Evolutionary conservation across 2,329 filamentous ascomycete genomes (phyloP), one percentile per base, ranked within the genome.

Genomic region (Hypoxylon rubiginosum): DNA sequence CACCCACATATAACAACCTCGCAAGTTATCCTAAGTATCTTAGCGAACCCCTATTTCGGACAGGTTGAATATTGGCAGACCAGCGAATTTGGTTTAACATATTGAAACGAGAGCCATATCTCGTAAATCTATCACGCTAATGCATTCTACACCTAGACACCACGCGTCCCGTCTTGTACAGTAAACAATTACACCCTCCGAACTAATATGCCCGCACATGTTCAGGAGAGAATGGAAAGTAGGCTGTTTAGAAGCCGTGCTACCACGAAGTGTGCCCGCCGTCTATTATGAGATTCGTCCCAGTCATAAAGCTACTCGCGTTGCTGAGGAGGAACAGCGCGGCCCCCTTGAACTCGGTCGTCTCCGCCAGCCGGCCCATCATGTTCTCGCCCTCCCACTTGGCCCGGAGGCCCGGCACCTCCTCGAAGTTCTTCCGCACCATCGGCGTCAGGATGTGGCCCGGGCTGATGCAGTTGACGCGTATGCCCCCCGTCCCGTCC

Each of bases 321-420:
- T 87, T 84, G 67, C 86, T 88, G 17, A 90, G 76, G 64, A 90
- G 79, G 70, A 89, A 91, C 4, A 90, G 78, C 1, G 84, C 86
- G 0, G 87, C 85, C 1, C 88, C 87, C 70, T 87, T 84, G 73
- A 90, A 90, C 71, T 90, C 88, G 39, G 84, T 81, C 0, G 88
- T 85, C 32, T 78, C 77, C 41, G 86, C 87, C 36, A 90, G 78
- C n/a, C 88, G 81, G 1, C 84, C 88, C 70, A 93, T 82, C 91
- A 93, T 93, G 75, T 92, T 94, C 79, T 92, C 88, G 64, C 83
- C 86, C 56, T 90, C 86, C 91, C 91, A 94, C 62, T 87, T 84
- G 50, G 80, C 76, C 56, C 75, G 77, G 41, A 84, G 79, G 43
- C 90, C 88, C 0, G 91, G 91, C 13, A 87, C 89, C 70, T 91